A percentile compares a stretch with the other conserved stretches of the same genome.
phyloP scores from a whole-genome alignment of 495 filamentous ascomycete genomes.

The Rhypophila decipiens region DNA sequence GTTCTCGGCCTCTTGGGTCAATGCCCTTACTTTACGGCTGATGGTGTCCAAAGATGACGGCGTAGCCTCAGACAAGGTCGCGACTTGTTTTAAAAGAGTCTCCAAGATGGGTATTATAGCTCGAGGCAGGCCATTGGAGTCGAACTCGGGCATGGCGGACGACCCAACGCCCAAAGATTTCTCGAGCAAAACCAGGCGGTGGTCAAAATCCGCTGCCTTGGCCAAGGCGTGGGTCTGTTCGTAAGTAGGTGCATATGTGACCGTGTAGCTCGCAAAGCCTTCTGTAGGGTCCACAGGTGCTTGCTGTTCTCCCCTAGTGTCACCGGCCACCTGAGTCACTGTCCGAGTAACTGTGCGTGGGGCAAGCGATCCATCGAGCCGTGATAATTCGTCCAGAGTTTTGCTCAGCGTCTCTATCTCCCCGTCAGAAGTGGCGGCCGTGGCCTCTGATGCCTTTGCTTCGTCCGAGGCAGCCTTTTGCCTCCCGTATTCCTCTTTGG shows the following conservation, averaged over 20 bases:
- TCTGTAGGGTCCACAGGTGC: not conserved
- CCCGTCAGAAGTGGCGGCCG: conserved; percentile 26
- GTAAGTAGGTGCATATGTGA: conserved; percentile 51
- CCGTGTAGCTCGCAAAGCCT: conserved; percentile 40
- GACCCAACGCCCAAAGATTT: conserved; percentile 71
- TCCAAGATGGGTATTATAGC: conserved; percentile 77
- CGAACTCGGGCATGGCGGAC: conserved; percentile 57
- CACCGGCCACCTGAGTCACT: conserved; percentile 9
- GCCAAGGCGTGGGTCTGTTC: conserved; percentile 61
- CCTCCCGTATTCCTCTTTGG: conserved; percentile 59
- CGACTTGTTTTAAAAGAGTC: conserved; percentile 64
- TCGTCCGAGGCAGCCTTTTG: conserved; percentile 35
- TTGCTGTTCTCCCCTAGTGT: not conserved
- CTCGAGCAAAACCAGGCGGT: conserved; percentile 71
- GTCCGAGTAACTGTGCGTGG: conserved; percentile 21
- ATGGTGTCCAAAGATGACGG: conserved; percentile 67
- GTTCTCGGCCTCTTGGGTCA: conserved; percentile 73
- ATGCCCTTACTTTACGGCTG: conserved; percentile 61
- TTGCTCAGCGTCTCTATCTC: conserved; percentile 57
- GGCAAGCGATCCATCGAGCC: conserved; percentile 22
- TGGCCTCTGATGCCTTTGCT: conserved; percentile 16
- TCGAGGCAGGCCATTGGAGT: conserved; percentile 47
- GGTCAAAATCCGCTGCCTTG: conserved; percentile 82
- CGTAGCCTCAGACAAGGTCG: conserved; percentile 56
- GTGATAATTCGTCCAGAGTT: conserved; percentile 53